Evolutionary conservation across 139 green algal species (phyloP).

Genomic region (Edaphochlamys debaryana): DNA sequence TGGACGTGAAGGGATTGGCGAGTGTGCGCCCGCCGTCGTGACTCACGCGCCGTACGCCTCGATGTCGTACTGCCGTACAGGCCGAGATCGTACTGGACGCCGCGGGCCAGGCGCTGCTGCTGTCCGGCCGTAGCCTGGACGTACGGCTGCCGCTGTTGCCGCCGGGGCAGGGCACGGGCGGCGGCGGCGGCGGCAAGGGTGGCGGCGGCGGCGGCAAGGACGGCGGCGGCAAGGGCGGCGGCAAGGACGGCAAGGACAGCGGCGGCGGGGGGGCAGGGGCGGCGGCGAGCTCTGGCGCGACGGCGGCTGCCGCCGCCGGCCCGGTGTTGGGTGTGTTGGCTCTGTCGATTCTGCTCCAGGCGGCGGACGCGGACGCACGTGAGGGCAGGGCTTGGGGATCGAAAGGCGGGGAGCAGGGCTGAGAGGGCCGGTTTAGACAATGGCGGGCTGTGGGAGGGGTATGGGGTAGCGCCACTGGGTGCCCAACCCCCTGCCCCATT

Average conservation of each 20-base stretch:
- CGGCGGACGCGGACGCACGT: conserved; percentile 26
- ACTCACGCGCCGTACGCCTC: too few relatives aligned
- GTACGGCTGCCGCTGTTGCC: conserved; percentile 38
- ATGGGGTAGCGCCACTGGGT: too few relatives aligned
- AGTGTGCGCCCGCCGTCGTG: too few relatives aligned
- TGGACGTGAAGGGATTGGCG: too few relatives aligned
- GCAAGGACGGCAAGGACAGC: neutral
- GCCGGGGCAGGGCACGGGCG: neutral
- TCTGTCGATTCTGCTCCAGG: conserved; percentile 21
- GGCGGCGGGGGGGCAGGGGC: neutral
- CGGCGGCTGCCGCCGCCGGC: neutral
- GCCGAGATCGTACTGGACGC: conserved; percentile 25
- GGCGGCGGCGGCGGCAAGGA: neutral
- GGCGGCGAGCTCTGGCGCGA: neutral
- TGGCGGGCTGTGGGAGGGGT: too few relatives aligned
- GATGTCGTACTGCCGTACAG: too few relatives aligned
- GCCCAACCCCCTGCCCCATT: too few relatives aligned
- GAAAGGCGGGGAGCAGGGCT: neutral
- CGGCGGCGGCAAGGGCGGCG: neutral
- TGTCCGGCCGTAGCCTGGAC: conserved; percentile 19
- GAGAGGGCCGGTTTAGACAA: too few relatives aligned
- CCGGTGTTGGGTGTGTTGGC: conserved; percentile 25
- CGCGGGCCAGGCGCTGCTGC: conserved; percentile 36
- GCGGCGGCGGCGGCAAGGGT: neutral
- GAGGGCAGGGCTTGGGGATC: neutral